Conservation (phyloP, 177 flowering plant genomes). For the Vitis hybrid region DNA sequence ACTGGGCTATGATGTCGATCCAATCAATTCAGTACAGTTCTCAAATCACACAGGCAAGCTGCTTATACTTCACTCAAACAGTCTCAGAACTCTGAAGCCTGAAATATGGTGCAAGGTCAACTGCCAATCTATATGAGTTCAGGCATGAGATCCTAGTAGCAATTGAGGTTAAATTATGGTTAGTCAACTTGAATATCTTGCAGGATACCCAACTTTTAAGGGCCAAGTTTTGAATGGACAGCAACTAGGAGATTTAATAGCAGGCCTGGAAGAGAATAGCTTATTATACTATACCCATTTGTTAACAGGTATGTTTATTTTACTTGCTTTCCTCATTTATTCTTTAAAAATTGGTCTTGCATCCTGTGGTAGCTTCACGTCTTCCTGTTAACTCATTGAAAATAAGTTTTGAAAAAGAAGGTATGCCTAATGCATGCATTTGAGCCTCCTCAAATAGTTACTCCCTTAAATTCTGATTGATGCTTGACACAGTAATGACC, state of each 20-base stretch:
- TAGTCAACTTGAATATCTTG: constrained; percentile 25
- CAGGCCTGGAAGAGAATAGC: constrained; percentile 88
- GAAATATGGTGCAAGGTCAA: constrained; percentile 50
- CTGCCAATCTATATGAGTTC: constrained; percentile 32
- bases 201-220: constrained; percentile 95
- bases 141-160: constrained; percentile 27
- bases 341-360: neutral
- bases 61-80: constrained; percentile 49
- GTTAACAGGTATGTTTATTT: constrained; percentile 63
- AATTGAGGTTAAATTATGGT: constrained; percentile 14
- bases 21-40: constrained; percentile 96
- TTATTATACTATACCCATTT: constrained; percentile 86
- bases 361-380: neutral
- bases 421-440: neutral
- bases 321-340: neutral
- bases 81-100: constrained; percentile 45
- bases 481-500: too few species aligned
- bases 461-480: neutral
- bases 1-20: constrained; percentile 96
- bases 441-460: neutral
- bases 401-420: neutral
- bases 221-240: constrained; percentile 94
- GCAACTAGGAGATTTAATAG: constrained; percentile 86
- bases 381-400: neutral
- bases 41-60: constrained; percentile 99